Base-by-base conservation (phyloP, 441 rosid species). In the Theobroma grandiflorum region DNA sequence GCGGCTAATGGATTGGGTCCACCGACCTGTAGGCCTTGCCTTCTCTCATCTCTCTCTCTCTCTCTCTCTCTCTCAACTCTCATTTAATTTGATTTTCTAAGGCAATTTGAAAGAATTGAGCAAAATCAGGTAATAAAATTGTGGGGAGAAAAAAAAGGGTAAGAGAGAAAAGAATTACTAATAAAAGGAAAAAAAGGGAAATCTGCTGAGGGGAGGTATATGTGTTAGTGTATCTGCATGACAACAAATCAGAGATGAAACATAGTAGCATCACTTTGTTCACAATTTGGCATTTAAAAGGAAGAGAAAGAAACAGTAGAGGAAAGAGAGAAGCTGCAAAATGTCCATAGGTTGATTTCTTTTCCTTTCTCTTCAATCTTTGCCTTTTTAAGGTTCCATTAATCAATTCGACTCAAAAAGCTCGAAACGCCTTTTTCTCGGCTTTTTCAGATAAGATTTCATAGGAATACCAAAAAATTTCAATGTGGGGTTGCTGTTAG, bases 11-110 rank as follows among this genome's bases (percentile, higher is more conserved):
- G 67, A 69, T 91, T 90, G 98, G 96, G 96, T 92, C 98, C 96
- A 94, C 98, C 91, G 92, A 87, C 94, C 87, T 80, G 84, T 80
- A 81, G 80, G 84, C 86, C 85, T 87, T 79, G 20, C 84, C 83
- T 77, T 84, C 75, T 76, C 74, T 77, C 77, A 45, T 72, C 20
- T 70, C 53, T 69, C 67, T 43, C 79, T 59, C 47, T 53, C 72
- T 45, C 79, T 73, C 20, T 47, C 71, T 75, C 61, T 49, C 57
- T 67, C 70, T 43, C 20, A 62, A 66, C 42, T 82, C 72, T 66
- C 74, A 38, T 50, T 80, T 71, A 58, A 33, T 77, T 45, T 77
- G 11, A 62, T 75, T 77, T 55, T 18, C 31, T 1, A 26, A 26
- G 31, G 43, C 42, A 26, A 33, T 59, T 38, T 72, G 55, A 49